Evolutionary conservation across 202 grass and related monocot species (phyloP).

Genomic region (Cymbopogon flexuosus): DNA sequence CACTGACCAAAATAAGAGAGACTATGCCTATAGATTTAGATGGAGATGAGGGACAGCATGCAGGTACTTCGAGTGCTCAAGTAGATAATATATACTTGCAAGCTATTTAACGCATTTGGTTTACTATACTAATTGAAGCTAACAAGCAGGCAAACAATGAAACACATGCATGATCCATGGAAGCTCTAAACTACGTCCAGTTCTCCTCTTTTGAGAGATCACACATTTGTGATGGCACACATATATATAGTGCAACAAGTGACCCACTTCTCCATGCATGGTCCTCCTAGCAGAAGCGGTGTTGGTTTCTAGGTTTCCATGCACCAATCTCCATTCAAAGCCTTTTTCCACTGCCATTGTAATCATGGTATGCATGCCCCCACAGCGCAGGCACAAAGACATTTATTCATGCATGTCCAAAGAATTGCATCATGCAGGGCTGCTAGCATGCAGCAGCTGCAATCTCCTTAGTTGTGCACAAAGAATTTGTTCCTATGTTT

Average conservation of each 20-base stretch:
- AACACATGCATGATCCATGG: background rate
- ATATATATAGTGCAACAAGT: background rate
- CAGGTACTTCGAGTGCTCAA: background rate
- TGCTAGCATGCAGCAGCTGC: background rate
- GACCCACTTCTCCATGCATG: conserved; percentile 47
- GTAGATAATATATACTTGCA: background rate
- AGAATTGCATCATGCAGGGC: conserved; percentile 3
- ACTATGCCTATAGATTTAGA: background rate
- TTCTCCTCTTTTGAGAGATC: conserved; percentile 55
- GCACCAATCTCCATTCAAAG: conserved; percentile 58
- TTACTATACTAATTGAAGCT: background rate
- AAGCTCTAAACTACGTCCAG: conserved; percentile 30
- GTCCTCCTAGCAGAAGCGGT: conserved; percentile 2
- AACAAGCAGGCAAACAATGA: background rate
- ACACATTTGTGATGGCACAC: conserved; percentile 6
- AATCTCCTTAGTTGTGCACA: conserved; percentile 74
- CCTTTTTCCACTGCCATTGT: conserved; percentile 43
- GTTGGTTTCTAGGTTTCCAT: conserved; percentile 56
- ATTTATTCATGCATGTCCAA: conserved; percentile 16
- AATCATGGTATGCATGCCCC: conserved; percentile 49
- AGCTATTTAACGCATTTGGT: background rate
- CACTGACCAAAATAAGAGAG: conserved; percentile 6
- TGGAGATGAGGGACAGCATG: background rate
- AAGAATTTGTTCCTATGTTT: conserved; percentile 61
- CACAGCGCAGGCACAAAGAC: conserved; percentile 43